These are phyloP conservation scores for Botryosphaeria dothidea DNA, from an alignment of 2,329 filamentous ascomycete species.

Conservation along the genomic window DNA sequence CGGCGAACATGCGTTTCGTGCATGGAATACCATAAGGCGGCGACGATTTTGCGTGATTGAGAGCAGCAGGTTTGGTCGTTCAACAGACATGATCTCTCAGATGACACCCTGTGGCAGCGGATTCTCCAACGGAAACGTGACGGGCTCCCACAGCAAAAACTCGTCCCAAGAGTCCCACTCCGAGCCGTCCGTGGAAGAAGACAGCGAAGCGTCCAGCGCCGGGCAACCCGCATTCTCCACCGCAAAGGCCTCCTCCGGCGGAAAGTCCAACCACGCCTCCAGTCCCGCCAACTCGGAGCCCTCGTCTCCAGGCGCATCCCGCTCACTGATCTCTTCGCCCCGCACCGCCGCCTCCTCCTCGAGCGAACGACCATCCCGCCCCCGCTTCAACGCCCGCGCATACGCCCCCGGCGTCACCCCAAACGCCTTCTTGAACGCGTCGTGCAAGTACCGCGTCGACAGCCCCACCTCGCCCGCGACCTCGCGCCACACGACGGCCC, in stretches of 20 bases:
- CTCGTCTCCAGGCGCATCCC: not conserved
- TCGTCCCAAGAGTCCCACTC: not conserved
- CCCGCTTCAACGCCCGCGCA: slow-evolving; percentile 20
- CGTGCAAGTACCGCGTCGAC: slow-evolving; percentile 61
- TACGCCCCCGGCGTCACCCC: slow-evolving; percentile 55
- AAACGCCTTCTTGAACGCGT: slow-evolving; percentile 58
- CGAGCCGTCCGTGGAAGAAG: not conserved
- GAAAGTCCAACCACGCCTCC: too few species aligned
- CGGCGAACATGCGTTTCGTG: too few species aligned
- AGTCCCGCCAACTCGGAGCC: too few species aligned
- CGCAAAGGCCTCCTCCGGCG: too few species aligned
- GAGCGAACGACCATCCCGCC: not conserved
- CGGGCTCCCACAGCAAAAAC: not conserved
- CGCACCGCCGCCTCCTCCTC: not conserved
- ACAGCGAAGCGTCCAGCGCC: too few species aligned
- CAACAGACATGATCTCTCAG: too few species aligned
- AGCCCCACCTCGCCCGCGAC: slow-evolving; percentile 55
- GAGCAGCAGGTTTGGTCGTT: too few species aligned
- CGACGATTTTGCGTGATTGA: too few species aligned
- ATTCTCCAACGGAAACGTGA: not conserved
- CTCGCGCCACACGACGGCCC: slow-evolving; percentile 42
- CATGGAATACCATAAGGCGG: too few species aligned
- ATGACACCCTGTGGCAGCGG: too few species aligned
- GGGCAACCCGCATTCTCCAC: too few species aligned
- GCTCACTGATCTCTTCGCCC: not conserved